Percentiles rank a stretch among this genome's conserved stretches.
Conservation (phyloP, 371 early-diverging fungal species). For the Syncephalastrum contaminatum region DNA sequence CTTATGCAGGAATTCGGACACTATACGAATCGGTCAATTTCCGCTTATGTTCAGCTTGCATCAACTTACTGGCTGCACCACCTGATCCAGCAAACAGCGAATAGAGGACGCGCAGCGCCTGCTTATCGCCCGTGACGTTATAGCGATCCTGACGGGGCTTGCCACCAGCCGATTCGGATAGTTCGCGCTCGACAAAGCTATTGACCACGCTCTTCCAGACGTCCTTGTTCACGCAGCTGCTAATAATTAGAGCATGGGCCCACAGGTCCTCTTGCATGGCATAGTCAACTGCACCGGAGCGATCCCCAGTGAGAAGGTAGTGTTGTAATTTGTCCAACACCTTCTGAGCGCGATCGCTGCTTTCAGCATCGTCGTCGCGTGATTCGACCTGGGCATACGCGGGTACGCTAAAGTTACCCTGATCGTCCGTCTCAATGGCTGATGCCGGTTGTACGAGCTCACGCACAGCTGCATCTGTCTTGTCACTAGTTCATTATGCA, state of each 20-base stretch:
- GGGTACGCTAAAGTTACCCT: conserved; percentile 38
- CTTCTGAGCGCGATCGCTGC: conserved; percentile 26
- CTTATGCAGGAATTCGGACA: conserved; percentile 29
- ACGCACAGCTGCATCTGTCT: conserved; percentile 57
- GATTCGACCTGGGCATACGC: conserved; percentile 27
- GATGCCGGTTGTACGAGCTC: conserved; percentile 38
- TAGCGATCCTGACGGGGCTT: conserved; percentile 22
- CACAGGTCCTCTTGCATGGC: conserved; percentile 75
- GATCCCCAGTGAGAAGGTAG: conserved; percentile 73
- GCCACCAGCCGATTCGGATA: conserved; percentile 36
- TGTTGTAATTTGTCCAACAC: conserved; percentile 59
- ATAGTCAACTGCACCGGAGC: conserved; percentile 69
- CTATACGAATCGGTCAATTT: conserved; percentile 12
- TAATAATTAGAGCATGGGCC: conserved; percentile 89
- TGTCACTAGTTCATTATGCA: conserved; percentile 31
- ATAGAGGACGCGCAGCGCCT: conserved; percentile 70
- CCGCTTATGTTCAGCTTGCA: background rate
- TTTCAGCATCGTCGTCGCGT: conserved; percentile 14
- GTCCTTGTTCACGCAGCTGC: conserved; percentile 82
- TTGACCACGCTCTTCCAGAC: conserved; percentile 80
- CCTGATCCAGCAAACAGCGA: conserved; percentile 74
- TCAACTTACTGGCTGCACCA: conserved; percentile 44
- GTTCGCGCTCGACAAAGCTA: conserved; percentile 64
- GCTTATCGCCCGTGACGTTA: conserved; percentile 51
- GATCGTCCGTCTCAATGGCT: conserved; percentile 16